Conservation (phyloP, 441 rosid species). For the Euphorbia celastroides region DNA sequence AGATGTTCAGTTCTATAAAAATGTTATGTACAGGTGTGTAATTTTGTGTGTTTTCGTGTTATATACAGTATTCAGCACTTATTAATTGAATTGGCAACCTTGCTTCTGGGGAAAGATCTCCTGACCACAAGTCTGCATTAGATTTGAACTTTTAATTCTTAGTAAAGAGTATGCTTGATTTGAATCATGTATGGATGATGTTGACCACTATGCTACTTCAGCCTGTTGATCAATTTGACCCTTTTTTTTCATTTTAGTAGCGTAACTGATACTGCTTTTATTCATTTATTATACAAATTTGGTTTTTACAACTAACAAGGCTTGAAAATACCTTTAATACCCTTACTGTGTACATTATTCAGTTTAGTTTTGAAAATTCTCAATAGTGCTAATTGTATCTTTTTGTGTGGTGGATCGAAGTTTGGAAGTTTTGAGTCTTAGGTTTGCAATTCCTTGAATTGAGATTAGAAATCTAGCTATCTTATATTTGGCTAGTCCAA, state of each 20-base stretch:
- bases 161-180: neutral
- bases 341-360: neutral
- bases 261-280: neutral
- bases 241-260: neutral
- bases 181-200: neutral
- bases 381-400: neutral
- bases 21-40: constrained; percentile 63
- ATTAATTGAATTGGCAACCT: too few relatives aligned
- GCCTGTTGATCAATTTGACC: constrained; percentile 3
- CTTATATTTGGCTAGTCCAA: too few relatives aligned
- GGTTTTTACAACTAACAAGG: neutral
- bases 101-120: too few relatives aligned
- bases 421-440: neutral
- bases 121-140: too few relatives aligned
- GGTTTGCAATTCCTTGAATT: neutral
- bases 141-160: too few relatives aligned
- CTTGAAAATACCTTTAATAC: neutral
- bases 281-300: neutral
- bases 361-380: neutral
- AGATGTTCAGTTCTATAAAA: constrained; percentile 70
- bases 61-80: neutral
- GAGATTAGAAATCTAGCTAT: neutral
- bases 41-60: constrained; percentile 1
- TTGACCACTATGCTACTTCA: neutral
- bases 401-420: neutral